phyloP scores from a whole-genome alignment of 140 eudicot genomes.

The Bidens hawaiensis region DNA sequence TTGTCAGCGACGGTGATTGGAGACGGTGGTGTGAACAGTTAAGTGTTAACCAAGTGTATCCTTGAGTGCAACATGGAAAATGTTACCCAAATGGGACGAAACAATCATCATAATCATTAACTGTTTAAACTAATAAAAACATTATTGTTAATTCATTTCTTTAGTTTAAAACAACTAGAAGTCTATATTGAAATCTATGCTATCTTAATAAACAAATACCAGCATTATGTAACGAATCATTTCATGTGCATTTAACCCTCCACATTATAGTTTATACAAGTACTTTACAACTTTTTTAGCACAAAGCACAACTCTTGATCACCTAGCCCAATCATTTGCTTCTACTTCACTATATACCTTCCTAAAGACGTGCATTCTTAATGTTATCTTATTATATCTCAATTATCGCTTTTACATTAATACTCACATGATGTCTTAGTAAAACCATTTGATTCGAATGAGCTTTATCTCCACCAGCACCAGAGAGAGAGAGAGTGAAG shows the following conservation, averaged over 20 bases:
- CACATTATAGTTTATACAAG: neutral
- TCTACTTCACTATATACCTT: constrained; percentile 30
- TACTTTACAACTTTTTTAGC: constrained; percentile 21
- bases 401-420: neutral
- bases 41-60: constrained; percentile 14
- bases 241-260: constrained; percentile 20
- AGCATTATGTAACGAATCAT: constrained; percentile 14
- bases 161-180: neutral
- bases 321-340: constrained; percentile 30
- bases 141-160: constrained; percentile 1
- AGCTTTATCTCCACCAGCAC: too few relatives aligned
- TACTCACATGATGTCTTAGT: neutral
- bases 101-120: constrained; percentile 15
- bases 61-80: constrained; percentile 30
- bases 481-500: too few relatives aligned
- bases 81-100: constrained; percentile 24
- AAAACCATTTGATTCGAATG: too few relatives aligned
- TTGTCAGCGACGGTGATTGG: too few relatives aligned
- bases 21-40: neutral
- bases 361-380: constrained; percentile 19
- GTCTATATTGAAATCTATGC: constrained; percentile 18
- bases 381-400: neutral
- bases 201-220: neutral
- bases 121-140: constrained; percentile 11
- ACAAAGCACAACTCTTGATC: constrained; percentile 3